These are phyloP conservation scores for Basidiobolus meristosporus DNA, from an alignment of 371 early-diverging fungal species.

Conservation along the genomic window DNA sequence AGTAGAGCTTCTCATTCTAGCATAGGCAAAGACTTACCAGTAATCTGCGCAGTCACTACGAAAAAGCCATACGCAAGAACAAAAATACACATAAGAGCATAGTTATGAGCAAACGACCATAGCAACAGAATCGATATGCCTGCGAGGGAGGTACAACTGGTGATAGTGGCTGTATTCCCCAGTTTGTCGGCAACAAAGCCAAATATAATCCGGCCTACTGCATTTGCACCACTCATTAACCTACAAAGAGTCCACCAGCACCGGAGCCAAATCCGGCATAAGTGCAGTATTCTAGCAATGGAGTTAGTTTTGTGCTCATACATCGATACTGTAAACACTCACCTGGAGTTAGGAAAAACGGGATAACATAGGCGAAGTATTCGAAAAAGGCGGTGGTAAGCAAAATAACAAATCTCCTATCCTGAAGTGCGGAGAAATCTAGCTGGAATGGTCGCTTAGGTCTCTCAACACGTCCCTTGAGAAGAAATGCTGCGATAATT, in stretches of 20 bases:
- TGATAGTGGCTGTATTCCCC: constrained; percentile 32
- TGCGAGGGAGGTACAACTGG: constrained; percentile 18
- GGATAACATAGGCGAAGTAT: no score
- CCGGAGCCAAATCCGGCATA: constrained; percentile 11
- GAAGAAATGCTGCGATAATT: constrained; percentile 12
- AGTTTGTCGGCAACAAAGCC: constrained; percentile 25
- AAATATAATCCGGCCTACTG: constrained; percentile 22
- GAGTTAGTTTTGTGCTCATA: background rate
- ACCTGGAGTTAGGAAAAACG: no score
- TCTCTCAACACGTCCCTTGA: no score
- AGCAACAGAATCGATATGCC: constrained; percentile 22
- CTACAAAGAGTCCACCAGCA: constrained; percentile 23
- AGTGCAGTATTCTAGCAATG: constrained; percentile 10
- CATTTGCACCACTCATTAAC: constrained; percentile 28
- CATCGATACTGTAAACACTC: no score
- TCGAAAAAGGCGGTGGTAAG: no score
- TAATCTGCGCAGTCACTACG: constrained; percentile 21
- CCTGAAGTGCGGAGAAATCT: no score
- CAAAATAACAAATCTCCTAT: no score
- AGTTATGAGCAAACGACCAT: constrained; percentile 33
- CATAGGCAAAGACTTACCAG: constrained; percentile 10
- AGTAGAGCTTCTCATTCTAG: constrained; percentile 12
- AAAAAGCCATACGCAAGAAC: constrained; percentile 31
- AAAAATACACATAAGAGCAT: constrained; percentile 20
- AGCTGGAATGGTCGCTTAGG: no score